Evolutionary conservation across 352 stramenopile genomes (phyloP).

Genomic region (Phytophthora pistaciae): DNA sequence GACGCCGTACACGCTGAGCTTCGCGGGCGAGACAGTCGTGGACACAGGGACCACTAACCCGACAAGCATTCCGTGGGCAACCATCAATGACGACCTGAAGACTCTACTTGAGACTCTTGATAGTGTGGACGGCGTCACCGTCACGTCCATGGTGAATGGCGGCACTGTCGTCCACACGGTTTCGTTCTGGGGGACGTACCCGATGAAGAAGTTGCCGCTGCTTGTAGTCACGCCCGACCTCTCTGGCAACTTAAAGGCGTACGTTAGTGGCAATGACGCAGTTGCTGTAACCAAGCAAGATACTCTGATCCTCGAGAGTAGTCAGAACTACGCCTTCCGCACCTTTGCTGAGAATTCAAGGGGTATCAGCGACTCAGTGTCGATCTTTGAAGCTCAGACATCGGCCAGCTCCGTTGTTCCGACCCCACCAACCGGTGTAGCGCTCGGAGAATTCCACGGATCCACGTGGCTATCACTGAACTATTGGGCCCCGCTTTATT

Average conservation of each 20-base stretch:
- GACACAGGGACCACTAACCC: constrained; percentile 14
- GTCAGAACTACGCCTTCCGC: constrained; percentile 61
- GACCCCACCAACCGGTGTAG: constrained; percentile 74
- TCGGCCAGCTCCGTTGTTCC: constrained; percentile 72
- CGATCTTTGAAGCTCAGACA: constrained; percentile 50
- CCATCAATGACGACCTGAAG: constrained; percentile 43
- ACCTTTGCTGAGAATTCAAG: constrained; percentile 70
- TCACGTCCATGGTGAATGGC: constrained; percentile 45
- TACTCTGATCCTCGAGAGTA: constrained; percentile 63
- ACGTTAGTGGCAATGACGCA: constrained; percentile 58
- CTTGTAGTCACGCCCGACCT: constrained; percentile 36
- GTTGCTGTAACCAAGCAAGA: constrained; percentile 64
- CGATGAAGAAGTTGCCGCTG: constrained; percentile 58
- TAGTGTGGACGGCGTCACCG: constrained; percentile 61
- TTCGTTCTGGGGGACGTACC: constrained; percentile 88
- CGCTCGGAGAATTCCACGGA: constrained; percentile 83
- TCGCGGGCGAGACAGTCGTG: constrained; percentile 50
- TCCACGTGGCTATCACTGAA: constrained; percentile 80
- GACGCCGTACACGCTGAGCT: constrained; percentile 61
- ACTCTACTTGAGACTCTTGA: constrained; percentile 50
- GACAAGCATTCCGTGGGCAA: constrained; percentile 49
- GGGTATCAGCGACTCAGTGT: constrained; percentile 55
- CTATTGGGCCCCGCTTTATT: constrained; percentile 86
- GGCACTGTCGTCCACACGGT: constrained; percentile 85
- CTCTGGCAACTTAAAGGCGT: constrained; percentile 40